Percentiles rank a stretch among this genome's conserved stretches.
phyloP scores from a whole-genome alignment of 1,284 basidiomycete genomes.

The Pseudozyma sp. region DNA sequence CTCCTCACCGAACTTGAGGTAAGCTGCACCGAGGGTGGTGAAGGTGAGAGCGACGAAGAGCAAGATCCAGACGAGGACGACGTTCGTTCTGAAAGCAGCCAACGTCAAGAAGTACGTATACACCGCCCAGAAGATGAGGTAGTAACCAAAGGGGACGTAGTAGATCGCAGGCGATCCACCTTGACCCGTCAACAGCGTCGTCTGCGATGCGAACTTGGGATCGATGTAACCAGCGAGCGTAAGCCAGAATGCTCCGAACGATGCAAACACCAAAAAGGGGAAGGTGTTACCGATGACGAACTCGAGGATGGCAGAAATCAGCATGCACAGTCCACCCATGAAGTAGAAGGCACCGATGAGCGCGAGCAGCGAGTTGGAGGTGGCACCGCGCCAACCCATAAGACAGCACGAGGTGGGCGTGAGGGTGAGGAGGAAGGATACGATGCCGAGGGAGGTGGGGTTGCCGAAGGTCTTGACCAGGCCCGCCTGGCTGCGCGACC shows the following conservation, averaged over 20 bases:
- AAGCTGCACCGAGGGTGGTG: slow-evolving; percentile 34
- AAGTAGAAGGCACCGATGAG: slow-evolving; percentile 49
- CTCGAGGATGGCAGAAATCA: slow-evolving; percentile 38
- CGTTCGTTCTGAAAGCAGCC: slow-evolving; percentile 52
- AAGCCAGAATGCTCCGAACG: slow-evolving; percentile 55
- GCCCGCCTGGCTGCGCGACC: slow-evolving; percentile 26
- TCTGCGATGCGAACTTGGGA: slow-evolving; percentile 27
- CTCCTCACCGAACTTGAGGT: slow-evolving; percentile 39
- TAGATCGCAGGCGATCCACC: slow-evolving; percentile 20
- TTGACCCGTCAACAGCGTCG: slow-evolving; percentile 28
- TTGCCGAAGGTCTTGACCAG: slow-evolving; percentile 56
- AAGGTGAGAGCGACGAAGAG: slow-evolving; percentile 55
- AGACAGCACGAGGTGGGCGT: slow-evolving; percentile 46
- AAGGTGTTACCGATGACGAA: slow-evolving; percentile 57
- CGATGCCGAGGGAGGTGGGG: slow-evolving; percentile 52
- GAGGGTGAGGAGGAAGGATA: slow-evolving; percentile 54
- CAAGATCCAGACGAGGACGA: slow-evolving; percentile 52
- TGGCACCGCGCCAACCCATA: slow-evolving; percentile 54
- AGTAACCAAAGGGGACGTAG: slow-evolving; percentile 43
- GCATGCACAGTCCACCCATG: slow-evolving; percentile 38
- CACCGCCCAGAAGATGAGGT: slow-evolving; percentile 50
- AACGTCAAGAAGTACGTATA: slow-evolving; percentile 54
- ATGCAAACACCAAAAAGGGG: slow-evolving; percentile 51
- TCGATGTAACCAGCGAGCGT: slow-evolving; percentile 42
- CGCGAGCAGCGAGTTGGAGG: slow-evolving; percentile 38